Conservation (phyloP, 306 rosid species). For the Pyrus pyrifolia region DNA sequence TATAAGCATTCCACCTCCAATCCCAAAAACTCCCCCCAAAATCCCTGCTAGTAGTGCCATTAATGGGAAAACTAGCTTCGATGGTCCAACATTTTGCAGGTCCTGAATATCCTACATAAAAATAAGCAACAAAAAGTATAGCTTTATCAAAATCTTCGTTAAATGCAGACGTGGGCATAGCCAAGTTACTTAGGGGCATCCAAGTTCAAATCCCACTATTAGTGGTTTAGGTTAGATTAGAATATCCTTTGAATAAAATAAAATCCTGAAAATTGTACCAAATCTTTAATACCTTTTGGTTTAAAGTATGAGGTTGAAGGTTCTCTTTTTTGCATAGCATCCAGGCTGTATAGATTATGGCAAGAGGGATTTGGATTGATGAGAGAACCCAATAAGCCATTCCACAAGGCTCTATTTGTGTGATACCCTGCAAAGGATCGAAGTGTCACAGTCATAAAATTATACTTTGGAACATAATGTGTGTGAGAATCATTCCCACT, state of each 20-base stretch:
- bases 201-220: too few relatives aligned
- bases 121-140: background rate
- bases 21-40: slow-evolving; percentile 84
- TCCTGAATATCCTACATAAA: slow-evolving; percentile 30
- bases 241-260: background rate
- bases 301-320: slow-evolving; percentile 29
- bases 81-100: slow-evolving; percentile 18
- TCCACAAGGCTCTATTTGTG: slow-evolving; percentile 69
- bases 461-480: background rate
- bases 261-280: background rate
- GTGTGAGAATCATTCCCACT: background rate
- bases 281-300: slow-evolving; percentile 33
- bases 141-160: background rate
- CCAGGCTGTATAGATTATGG: slow-evolving; percentile 64
- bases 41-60: slow-evolving; percentile 74
- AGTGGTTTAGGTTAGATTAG: too few relatives aligned
- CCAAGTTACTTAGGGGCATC: too few relatives aligned
- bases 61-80: slow-evolving; percentile 54
- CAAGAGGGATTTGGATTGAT: slow-evolving; percentile 69
- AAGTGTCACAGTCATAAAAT: background rate
- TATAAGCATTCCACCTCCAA: slow-evolving; percentile 92
- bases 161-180: background rate
- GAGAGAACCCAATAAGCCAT: slow-evolving; percentile 70
- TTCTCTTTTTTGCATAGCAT: slow-evolving; percentile 44
- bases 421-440: slow-evolving; percentile 48